Evolutionary conservation across 768 basidiomycete species (phyloP).

Genomic region (Lactifluus echinatus): DNA sequence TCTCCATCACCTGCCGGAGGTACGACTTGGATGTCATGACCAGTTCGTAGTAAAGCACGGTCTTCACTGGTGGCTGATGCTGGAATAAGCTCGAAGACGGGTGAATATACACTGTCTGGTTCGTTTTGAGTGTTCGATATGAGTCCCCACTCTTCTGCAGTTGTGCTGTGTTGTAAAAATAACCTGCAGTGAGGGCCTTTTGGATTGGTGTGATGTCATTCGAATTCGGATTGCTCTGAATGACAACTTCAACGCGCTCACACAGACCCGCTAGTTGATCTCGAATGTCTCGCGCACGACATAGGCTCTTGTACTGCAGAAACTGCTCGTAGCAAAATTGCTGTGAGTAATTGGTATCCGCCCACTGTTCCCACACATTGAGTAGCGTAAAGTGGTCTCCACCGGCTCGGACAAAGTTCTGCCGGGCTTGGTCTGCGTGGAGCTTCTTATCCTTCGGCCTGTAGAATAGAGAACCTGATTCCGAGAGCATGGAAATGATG

Average conservation of each 20-base stretch:
- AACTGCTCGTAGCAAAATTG: constrained; percentile 96
- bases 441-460: constrained; percentile 97
- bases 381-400: constrained; percentile 97
- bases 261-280: constrained; percentile 93
- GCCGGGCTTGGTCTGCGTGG: constrained; percentile 94
- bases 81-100: constrained; percentile 95
- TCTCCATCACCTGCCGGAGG: constrained; percentile 97
- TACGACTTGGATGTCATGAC: constrained; percentile 98
- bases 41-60: constrained; percentile 90
- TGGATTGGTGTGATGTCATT: constrained; percentile 91
- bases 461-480: constrained; percentile 91
- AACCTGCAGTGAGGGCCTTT: constrained; percentile 91
- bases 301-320: constrained; percentile 89
- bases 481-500: constrained; percentile 95
- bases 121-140: constrained; percentile 92
- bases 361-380: constrained; percentile 99
- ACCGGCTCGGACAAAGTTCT: constrained; percentile 92
- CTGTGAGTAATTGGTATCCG: constrained; percentile 93
- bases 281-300: constrained; percentile 90
- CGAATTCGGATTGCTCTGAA: constrained; percentile 80
- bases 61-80: constrained; percentile 86
- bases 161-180: constrained; percentile 93
- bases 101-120: constrained; percentile 94
- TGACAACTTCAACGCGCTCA: constrained; percentile 92
- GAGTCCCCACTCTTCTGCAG: constrained; percentile 95